Conservation (phyloP, 306 rosid species). For the Sindora glabra region DNA sequence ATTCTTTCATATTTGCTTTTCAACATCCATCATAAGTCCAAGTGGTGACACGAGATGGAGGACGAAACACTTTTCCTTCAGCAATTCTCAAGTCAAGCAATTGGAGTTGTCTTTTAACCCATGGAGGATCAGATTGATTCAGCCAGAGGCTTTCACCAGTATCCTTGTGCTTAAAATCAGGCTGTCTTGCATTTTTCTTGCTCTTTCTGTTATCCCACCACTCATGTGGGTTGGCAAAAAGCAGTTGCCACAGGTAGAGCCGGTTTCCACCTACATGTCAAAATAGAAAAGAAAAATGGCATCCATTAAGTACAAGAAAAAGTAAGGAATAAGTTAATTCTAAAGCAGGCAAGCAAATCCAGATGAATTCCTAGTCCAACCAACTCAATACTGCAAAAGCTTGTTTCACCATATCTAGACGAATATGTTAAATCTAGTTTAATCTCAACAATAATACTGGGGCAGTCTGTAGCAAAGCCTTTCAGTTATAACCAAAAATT, state of each 20-base stretch:
- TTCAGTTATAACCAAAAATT: background rate
- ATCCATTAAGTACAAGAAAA: constrained; percentile 3
- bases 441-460: too few species aligned
- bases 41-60: constrained; percentile 23
- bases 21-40: constrained; percentile 57
- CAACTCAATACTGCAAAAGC: constrained; percentile 2
- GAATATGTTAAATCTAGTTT: too few species aligned
- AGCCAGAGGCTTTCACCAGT: constrained; percentile 71
- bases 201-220: constrained; percentile 77
- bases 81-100: constrained; percentile 37
- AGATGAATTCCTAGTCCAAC: background rate
- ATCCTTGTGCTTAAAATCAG: constrained; percentile 74
- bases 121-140: constrained; percentile 58
- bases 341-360: background rate
- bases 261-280: constrained; percentile 16
- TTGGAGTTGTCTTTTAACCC: constrained; percentile 67
- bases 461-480: background rate
- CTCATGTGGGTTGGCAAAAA: constrained; percentile 58
- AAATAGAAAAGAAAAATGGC: background rate
- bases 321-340: constrained; percentile 4
- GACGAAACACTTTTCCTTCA: constrained; percentile 6
- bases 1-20: background rate
- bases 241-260: constrained; percentile 77
- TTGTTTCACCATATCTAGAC: too few species aligned
- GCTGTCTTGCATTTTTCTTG: constrained; percentile 37